Base-by-base conservation (phyloP, 805 yeast genomes). In the Torulaspora indica region DNA sequence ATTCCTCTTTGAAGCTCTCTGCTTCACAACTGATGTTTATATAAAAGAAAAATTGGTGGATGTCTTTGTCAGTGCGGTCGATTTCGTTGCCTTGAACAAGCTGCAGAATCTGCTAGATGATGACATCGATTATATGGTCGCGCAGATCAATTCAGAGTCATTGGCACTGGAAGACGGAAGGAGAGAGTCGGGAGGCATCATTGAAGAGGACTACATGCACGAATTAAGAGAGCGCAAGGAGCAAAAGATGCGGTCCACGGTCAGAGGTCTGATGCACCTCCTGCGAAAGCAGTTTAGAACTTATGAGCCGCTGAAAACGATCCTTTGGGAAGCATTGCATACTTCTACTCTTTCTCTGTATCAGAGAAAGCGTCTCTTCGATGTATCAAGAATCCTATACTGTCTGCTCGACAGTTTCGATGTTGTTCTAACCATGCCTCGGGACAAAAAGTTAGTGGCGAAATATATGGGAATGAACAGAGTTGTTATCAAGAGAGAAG, bases 281-380 rank as follows among this genome's bases (percentile, higher is more conserved):
- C 31, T 60, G 22, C 48, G 65, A 36, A 48, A 51, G 13, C 51
- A 51, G 35, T 64, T 64, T 36, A 57, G 52, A 29, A 48, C 76
- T 2, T 70, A 76, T 40, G 79, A 63, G 23, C 86, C 88, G 0
- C 66, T 93, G 15, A 73, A 74, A 42, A 55, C 59, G 2, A 74
- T 75, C 7, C 54, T 93, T 1, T 89, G 96, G 96, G 71, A 74
- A 35, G 71, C 81, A 8, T 61, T 89, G 7, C 84, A 81, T 53
- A 72, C 84, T 0, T 78, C 84, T 1, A 61, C 81, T 20, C 48
- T 82, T 14, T 74, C 84, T 9, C 64, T 86, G 1, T 66, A 75
- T 33, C 81, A 80, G 27, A 78, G 81, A 51, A 72, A 90, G 45
- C 63, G 73, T 28, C 56, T 91, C 7, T 81, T 85, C 52, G 84